These are phyloP conservation scores for Malassezia pachydermatis DNA, from an alignment of 1,284 basidiomycete species.

Conservation along the genomic window DNA sequence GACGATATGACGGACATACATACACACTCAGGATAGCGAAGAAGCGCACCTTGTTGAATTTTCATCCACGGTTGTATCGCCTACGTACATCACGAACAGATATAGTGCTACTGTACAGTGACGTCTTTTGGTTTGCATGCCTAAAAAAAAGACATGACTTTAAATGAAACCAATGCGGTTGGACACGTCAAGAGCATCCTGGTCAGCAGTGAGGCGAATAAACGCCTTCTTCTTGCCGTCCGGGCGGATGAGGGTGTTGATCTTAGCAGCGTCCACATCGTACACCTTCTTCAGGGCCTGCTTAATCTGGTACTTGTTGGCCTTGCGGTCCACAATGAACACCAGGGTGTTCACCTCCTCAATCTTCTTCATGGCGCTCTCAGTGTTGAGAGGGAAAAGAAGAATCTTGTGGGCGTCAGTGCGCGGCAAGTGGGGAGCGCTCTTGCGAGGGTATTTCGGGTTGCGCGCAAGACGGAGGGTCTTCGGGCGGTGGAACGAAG, in stretches of 20 bases:
- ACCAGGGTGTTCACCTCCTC: conserved; percentile 99
- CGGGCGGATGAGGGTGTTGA: conserved; percentile 98
- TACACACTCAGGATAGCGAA: too few species aligned
- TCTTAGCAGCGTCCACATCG: conserved; percentile 86
- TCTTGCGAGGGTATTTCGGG: conserved; percentile 90
- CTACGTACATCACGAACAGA: conserved; percentile 19
- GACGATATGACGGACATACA: not conserved
- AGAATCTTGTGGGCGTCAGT: conserved; percentile 97
- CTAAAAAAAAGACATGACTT: conserved; percentile 13
- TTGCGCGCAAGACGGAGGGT: conserved; percentile 73
- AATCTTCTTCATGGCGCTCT: conserved; percentile 68
- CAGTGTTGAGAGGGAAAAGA: conserved; percentile 60
- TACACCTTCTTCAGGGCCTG: conserved; percentile 98
- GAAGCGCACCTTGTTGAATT: not conserved
- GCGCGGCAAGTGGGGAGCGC: conserved; percentile 80
- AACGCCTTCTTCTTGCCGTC: conserved; percentile 99
- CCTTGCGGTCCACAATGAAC: conserved; percentile 86
- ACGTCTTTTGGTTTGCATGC: conserved; percentile 17
- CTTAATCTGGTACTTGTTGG: conserved; percentile 93
- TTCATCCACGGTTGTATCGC: conserved; percentile 15
- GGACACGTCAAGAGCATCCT: conserved; percentile 93
- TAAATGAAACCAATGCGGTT: conserved; percentile 70
- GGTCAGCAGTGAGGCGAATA: conserved; percentile 83
- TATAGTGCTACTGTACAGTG: conserved; percentile 15
- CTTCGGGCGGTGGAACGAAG: conserved; percentile 93